Base-by-base conservation (phyloP, 1,139 yeast genomes). In the Geotrichum fermentans region DNA sequence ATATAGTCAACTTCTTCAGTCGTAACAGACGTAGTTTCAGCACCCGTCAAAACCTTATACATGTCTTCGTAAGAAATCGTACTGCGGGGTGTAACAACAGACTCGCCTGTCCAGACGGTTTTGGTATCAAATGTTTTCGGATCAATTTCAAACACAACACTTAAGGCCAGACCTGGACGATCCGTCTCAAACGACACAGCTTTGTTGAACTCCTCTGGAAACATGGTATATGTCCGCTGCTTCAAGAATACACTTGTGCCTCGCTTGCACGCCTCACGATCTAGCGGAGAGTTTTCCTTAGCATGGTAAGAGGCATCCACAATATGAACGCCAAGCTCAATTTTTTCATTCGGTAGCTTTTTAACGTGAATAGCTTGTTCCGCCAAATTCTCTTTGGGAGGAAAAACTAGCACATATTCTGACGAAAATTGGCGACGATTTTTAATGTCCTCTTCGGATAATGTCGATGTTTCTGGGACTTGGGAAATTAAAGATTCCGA, bases 221-320 rank as follows among this genome's bases (percentile, higher is more conserved):
- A 77, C 60, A 92, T 73, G 55, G 83, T 79, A 35, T 76, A 75
- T 20, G 74, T 68, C 56, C 82, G 82, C 63, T 90, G 96, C n/a
- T 95, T 94, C 67, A 92, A 77, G 62, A 83, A 84, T 5, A 92
- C 97, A 13, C 96, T 82, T 2, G 92, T 80, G 1, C 95, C 88
- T 64, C 97, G 79, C 70, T 88, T 89, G 67, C 88, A 86, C 1
- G 96, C 86, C 64, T 92, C 90, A 54, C 94, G 82, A 62, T 92
- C 98, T 54, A 92, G 71, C 2, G 79, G 70, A 0, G 95, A 81
- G 14, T 89, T 92, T 30, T 79, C 80, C 56, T 76, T 79, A 49
- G 90, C 69, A 59, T 73, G 87, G 51, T 80, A 80, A 4, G 94
- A 74, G 13, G 85, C 80, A 68, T 92, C 98, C 22, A 85, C 74